Base-by-base conservation (phyloP, 768 basidiomycete species). In the Termitomyces sp. region DNA sequence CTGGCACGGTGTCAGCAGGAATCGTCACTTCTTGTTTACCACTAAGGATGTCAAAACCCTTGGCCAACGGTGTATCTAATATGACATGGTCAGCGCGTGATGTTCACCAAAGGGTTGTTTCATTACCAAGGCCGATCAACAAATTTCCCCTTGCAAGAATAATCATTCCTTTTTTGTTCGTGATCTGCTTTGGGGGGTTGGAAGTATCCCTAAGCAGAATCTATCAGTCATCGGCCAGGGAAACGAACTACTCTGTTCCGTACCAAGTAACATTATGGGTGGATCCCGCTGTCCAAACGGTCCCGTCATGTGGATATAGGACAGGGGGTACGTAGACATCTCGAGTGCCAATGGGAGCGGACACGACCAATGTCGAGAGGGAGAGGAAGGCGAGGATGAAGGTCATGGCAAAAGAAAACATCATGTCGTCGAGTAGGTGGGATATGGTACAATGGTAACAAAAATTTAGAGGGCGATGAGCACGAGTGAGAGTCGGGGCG, bases 271-370 rank as follows among this genome's bases (percentile, higher is more conserved):
- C 78, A 48, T 64, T 69, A 54, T 72, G 73, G 5, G 55, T 65
- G 17, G 63, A 26, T 5, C 79, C 78, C 14, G 69, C 70, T 24
- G 57, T 59, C 80, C 81, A 83, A 37, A 72, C 62, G 17, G 70
- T 67, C 19, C 59, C 65, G 2, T 62, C 60, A 17, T 55, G 24
- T 1, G 81, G 81, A 38, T 62, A 71, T 21, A 60, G 60, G 54
- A 83, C 68, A 17, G 64, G 66, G 0, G 81, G 81, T 0, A 69
- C 73, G 64, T 71, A 82, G 7, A 82, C 79, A 51, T 82, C 80
- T 32, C 78, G 72, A n/a, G 58, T 41, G 32, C 62, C 65, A 24
- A 71, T 46, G 30, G 74, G 76, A 59, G 68, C 63, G 0, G 72
- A 68, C 1, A 50, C 51, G 45, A 66, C 68, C 51, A 67, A 55